These are phyloP conservation scores for Coprinellus aureogranulatus DNA, from an alignment of 768 basidiomycete species.

Conservation along the genomic window DNA sequence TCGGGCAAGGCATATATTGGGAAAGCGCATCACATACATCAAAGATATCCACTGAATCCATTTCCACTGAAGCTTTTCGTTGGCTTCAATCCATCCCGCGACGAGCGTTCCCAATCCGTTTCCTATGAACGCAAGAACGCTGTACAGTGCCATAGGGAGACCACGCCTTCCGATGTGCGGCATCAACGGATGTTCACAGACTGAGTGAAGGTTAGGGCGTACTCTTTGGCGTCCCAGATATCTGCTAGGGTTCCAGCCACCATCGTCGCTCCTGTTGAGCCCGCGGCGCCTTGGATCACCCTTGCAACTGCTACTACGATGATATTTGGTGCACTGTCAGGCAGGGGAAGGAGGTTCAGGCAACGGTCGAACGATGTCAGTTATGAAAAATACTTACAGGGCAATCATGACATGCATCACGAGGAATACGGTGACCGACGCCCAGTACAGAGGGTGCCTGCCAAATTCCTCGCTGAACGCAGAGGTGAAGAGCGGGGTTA, in stretches of 20 bases:
- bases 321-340: slow-evolving; percentile 42
- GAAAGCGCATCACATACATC: slow-evolving; percentile 39
- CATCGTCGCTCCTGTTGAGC: slow-evolving; percentile 67
- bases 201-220: slow-evolving; percentile 18
- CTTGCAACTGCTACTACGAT: slow-evolving; percentile 58
- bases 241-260: slow-evolving; percentile 70
- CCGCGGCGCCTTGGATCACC: slow-evolving; percentile 61
- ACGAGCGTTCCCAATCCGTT: slow-evolving; percentile 63
- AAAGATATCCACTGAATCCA: slow-evolving; percentile 85
- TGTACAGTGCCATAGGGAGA: slow-evolving; percentile 70
- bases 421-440: slow-evolving; percentile 47
- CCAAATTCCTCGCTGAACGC: slow-evolving; percentile 76
- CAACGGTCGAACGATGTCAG: too few species aligned
- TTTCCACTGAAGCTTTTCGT: slow-evolving; percentile 60
- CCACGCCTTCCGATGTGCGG: slow-evolving; percentile 54
- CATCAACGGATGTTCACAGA: too few species aligned
- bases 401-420: slow-evolving; percentile 48
- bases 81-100: slow-evolving; percentile 67
- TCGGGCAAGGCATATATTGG: slow-evolving; percentile 1
- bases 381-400: slow-evolving; percentile 27
- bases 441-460: slow-evolving; percentile 56
- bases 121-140: slow-evolving; percentile 55
- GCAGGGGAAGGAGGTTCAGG: slow-evolving; percentile 5
- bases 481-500: slow-evolving; percentile 64
- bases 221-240: slow-evolving; percentile 62